phyloP scores from a whole-genome alignment of 108 stramenopile genomes.

The Pseudonitzschia delicatissima region DNA sequence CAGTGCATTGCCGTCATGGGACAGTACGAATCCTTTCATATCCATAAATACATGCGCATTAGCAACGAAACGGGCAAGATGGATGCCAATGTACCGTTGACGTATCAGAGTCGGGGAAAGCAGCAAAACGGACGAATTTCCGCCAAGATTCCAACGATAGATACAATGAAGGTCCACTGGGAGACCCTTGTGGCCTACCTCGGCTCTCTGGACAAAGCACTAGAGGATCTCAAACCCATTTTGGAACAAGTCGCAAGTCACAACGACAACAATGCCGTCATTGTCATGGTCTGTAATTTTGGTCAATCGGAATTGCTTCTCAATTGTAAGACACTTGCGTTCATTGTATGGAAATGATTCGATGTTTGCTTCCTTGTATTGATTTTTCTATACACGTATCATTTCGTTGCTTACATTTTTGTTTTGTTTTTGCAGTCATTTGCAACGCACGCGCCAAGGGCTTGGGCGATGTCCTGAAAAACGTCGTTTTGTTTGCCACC shows the following conservation, averaged over 20 bases:
- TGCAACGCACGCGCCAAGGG: conserved; percentile 39
- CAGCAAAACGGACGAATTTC: conserved; percentile 48
- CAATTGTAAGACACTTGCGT: conserved; percentile 49
- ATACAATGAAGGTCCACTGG: conserved; percentile 40
- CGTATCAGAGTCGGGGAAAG: conserved; percentile 49
- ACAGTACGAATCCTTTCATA: conserved; percentile 77
- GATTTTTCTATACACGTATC: background rate
- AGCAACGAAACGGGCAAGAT: conserved; percentile 1
- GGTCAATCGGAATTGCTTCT: conserved; percentile 76
- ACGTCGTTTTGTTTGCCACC: conserved; percentile 60
- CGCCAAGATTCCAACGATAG: conserved; percentile 23
- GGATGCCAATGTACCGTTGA: conserved; percentile 33
- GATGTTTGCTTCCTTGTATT: background rate
- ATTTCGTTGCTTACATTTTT: background rate
- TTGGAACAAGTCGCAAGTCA: conserved; percentile 39
- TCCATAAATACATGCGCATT: conserved; percentile 67
- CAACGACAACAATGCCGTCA: conserved; percentile 57
- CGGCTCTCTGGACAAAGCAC: conserved; percentile 38
- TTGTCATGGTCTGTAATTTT: conserved; percentile 79
- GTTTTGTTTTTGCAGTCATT: background rate
- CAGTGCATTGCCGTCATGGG: conserved; percentile 75
- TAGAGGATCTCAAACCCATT: conserved; percentile 46
- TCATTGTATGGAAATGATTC: no score
- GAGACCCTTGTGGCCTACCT: conserved; percentile 55
- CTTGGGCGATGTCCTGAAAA: conserved; percentile 34